Conservation (phyloP, 106 monocot species). For the Narthecium ossifragum region DNA sequence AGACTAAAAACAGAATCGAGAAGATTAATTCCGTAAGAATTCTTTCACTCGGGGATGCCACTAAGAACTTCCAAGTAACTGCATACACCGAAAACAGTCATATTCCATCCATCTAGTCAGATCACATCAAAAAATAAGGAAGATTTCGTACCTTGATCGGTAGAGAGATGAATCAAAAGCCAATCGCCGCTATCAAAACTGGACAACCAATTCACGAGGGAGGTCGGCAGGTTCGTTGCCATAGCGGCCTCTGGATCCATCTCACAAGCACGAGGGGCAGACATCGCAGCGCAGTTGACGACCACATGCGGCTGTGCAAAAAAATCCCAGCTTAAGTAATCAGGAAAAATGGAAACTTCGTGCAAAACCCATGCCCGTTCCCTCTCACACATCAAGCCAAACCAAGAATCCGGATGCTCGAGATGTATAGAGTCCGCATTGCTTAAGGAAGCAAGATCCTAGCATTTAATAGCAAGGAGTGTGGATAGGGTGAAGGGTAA, state of each 20-base stretch:
- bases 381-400: no score
- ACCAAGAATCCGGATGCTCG: no score
- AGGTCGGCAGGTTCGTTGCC: constrained; percentile 71
- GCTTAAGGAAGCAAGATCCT: no score
- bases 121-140: no score
- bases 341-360: not conserved
- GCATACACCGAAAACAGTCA: no score
- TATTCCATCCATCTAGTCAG: no score
- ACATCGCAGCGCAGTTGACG: constrained; percentile 87
- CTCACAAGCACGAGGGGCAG: constrained; percentile 83
- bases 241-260: constrained; percentile 60
- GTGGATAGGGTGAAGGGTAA: not conserved
- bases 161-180: constrained; percentile 87
- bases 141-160: constrained; percentile 99
- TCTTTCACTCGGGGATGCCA: no score
- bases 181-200: constrained; percentile 29
- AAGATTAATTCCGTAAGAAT: no score
- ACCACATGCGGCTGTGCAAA: constrained; percentile 69
- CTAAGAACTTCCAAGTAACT: no score
- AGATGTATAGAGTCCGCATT: no score
- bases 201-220: constrained; percentile 67
- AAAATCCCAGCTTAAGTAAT: not conserved
- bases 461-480: no score
- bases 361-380: not conserved
- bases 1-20: no score